Conservation (phyloP, 1,139 yeast species). For the Candida glucosophila region DNA sequence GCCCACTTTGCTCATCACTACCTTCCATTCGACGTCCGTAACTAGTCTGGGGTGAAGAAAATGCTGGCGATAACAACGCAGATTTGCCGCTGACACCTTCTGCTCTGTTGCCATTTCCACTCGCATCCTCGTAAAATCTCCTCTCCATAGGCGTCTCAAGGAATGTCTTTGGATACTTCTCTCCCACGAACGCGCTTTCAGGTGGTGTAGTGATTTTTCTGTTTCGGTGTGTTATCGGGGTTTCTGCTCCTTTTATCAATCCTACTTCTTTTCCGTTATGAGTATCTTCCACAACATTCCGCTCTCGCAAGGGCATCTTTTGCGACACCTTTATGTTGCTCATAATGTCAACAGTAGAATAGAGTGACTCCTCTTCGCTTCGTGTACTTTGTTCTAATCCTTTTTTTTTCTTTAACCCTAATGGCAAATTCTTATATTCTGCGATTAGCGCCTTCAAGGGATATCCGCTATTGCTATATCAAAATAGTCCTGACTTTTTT, state of each 20-base stretch:
- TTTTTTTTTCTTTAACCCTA: no score
- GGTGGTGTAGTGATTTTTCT: constrained; percentile 31
- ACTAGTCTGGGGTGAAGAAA: constrained; percentile 35
- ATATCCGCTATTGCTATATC: no score
- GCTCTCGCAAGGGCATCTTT: constrained; percentile 4
- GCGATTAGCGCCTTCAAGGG: no score
- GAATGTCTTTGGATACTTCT: constrained; percentile 6
- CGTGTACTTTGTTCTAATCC: no score
- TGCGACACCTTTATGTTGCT: no score
- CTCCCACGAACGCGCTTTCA: constrained; percentile 11
- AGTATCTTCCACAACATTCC: not conserved
- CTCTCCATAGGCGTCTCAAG: constrained; percentile 12
- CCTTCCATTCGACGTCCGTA: constrained; percentile 2
- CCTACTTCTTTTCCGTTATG: not conserved
- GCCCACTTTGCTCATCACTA: constrained; percentile 1
- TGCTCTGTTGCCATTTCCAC: constrained; percentile 2
- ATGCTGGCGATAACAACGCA: constrained; percentile 38
- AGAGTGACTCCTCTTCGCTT: no score
- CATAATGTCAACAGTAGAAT: no score
- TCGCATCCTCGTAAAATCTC: constrained; percentile 1
- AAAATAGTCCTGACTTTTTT: no score
- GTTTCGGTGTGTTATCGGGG: constrained; percentile 10
- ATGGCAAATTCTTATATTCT: no score
- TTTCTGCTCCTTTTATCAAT: constrained; percentile 7
- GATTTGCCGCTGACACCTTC: constrained; percentile 5